Evolutionary conservation across 164 flowering plant genomes (phyloP).

Genomic region (Kingdonia uniflora): DNA sequence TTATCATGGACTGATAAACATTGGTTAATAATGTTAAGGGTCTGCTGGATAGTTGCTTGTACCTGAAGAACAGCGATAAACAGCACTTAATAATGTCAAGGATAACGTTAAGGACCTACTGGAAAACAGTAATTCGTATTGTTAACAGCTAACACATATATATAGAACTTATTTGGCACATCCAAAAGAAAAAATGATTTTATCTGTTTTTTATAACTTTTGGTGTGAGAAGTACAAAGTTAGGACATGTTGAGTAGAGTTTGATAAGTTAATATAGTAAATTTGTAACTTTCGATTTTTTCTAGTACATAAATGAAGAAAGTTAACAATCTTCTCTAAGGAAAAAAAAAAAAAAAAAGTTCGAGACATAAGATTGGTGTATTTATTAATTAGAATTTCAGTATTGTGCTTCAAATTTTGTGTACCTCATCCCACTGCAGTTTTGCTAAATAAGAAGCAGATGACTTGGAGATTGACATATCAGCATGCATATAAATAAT

Average conservation of each 20-base stretch:
- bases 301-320: no score
- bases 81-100: no score
- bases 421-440: conserved; percentile 88
- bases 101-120: no score
- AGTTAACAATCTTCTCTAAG: background rate
- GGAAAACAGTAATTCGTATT: no score
- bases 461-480: conserved; percentile 80
- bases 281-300: no score
- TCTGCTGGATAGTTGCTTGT: conserved; percentile 58
- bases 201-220: no score
- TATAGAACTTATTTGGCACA: no score
- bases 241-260: no score
- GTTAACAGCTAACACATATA: no score
- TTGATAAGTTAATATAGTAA: no score
- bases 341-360: background rate
- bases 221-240: no score
- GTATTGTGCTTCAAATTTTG: background rate
- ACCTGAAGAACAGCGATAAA: conserved; percentile 32
- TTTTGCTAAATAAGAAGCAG: conserved; percentile 83
- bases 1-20: conserved; percentile 64
- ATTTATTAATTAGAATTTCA: background rate
- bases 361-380: background rate
- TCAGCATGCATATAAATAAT: conserved; percentile 69
- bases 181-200: no score
- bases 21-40: conserved; percentile 37